phyloP scores from a whole-genome alignment of 805 yeast species.

The Hanseniaspora pseudoguilliermondii region DNA sequence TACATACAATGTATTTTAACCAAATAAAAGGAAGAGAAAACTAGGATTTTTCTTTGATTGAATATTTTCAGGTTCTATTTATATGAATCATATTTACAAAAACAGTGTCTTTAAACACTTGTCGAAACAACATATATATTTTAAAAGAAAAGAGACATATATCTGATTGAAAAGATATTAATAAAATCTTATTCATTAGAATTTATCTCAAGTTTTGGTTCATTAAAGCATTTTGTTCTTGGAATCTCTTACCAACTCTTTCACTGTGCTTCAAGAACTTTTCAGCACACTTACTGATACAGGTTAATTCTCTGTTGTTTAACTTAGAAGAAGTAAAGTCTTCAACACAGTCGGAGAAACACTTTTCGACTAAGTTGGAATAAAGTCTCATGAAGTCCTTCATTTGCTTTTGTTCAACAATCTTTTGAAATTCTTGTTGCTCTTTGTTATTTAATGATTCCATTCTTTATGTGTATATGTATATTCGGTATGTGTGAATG shows the following conservation, averaged over 20 bases:
- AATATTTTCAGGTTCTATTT: neutral
- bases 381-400: conserved; percentile 95
- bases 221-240: conserved; percentile 80
- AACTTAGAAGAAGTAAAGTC: conserved; percentile 90
- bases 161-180: too few relatives aligned
- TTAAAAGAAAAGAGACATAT: too few relatives aligned
- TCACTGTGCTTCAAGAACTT: conserved; percentile 96
- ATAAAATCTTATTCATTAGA: neutral
- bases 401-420: conserved; percentile 96
- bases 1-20: too few relatives aligned
- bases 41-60: too few relatives aligned
- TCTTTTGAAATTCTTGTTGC: conserved; percentile 90
- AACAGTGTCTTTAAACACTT: too few relatives aligned
- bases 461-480: conserved; percentile 36
- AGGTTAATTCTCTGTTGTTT: conserved; percentile 70
- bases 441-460: conserved; percentile 90
- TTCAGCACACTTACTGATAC: conserved; percentile 87
- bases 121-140: neutral
- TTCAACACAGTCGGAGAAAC: conserved; percentile 95
- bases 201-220: conserved; percentile 49
- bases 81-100: neutral
- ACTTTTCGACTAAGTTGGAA: conserved; percentile 89
- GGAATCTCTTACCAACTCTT: conserved; percentile 97
- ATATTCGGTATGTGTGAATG: neutral
- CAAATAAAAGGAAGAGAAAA: too few relatives aligned